Evolutionary conservation across 768 basidiomycete genomes (phyloP).

Genomic region (Pisolithus microcarpus): DNA sequence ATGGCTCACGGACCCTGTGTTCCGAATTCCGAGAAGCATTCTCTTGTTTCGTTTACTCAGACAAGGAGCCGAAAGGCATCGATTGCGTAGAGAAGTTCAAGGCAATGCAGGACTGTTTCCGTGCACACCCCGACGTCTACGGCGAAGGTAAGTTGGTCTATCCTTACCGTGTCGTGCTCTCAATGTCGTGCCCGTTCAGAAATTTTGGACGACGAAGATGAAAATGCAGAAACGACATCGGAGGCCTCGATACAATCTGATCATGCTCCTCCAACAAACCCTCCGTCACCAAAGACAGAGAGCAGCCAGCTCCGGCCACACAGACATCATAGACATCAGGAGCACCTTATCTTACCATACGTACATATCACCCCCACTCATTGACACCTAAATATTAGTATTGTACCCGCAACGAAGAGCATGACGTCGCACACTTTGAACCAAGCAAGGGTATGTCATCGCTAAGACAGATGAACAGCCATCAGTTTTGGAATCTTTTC

Average conservation of each 20-base stretch:
- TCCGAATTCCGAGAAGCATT: slow-evolving; percentile 90
- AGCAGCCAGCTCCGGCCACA: slow-evolving; percentile 3
- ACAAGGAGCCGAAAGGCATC: slow-evolving; percentile 94
- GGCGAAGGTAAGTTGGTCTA: slow-evolving; percentile 66
- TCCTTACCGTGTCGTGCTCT: background rate
- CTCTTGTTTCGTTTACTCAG: slow-evolving; percentile 92
- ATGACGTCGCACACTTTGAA: slow-evolving; percentile 1
- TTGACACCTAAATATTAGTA: background rate
- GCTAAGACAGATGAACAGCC: background rate
- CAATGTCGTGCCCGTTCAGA: slow-evolving; percentile 31
- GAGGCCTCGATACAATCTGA: slow-evolving; percentile 1
- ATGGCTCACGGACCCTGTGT: slow-evolving; percentile 97
- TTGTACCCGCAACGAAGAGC: slow-evolving; percentile 10
- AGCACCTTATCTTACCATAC: slow-evolving; percentile 15
- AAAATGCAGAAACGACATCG: slow-evolving; percentile 10
- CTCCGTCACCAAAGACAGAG: slow-evolving; percentile 4
- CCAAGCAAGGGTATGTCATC: background rate
- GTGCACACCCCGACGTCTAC: slow-evolving; percentile 92
- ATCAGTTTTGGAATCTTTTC: slow-evolving; percentile 55
- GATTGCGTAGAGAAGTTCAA: slow-evolving; percentile 98
- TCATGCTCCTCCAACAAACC: slow-evolving; percentile 1
- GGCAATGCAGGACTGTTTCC: slow-evolving; percentile 96
- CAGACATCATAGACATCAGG: slow-evolving; percentile 14
- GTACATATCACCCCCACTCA: slow-evolving; percentile 25
- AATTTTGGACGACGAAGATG: slow-evolving; percentile 62